Evolutionary conservation across 2,329 filamentous ascomycete species (phyloP).

Genomic region (Alternaria atra): DNA sequence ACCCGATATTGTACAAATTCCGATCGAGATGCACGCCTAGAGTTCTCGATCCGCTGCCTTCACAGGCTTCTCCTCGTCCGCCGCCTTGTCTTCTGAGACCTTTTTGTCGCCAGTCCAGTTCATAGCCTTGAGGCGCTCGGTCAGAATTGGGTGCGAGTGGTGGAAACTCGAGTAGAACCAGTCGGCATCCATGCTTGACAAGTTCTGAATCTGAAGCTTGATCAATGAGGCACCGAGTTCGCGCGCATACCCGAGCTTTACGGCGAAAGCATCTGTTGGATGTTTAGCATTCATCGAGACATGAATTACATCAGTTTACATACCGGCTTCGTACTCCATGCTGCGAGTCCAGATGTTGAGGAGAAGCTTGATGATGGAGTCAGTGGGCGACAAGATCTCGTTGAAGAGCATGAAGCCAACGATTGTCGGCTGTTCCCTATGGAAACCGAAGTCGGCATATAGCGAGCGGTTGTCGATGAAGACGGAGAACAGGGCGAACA

Average conservation of each 20-base stretch:
- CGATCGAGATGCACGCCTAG: constrained; percentile 53
- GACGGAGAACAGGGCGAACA: constrained; percentile 94
- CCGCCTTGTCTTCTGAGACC: constrained; percentile 58
- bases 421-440: constrained; percentile 84
- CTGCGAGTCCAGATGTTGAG: constrained; percentile 96
- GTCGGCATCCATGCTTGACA: constrained; percentile 98
- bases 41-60: constrained; percentile 81
- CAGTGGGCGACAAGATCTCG: constrained; percentile 92
- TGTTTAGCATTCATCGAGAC: constrained; percentile 28
- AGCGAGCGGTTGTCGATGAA: constrained; percentile 96
- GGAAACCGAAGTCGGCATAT: constrained; percentile 91
- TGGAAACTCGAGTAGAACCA: constrained; percentile 99
- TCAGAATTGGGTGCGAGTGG: constrained; percentile 95
- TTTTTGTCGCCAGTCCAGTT: constrained; percentile 79
- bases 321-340: constrained; percentile 94
- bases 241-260: constrained; percentile 80
- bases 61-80: constrained; percentile 67
- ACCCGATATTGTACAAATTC: constrained; percentile 2
- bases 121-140: constrained; percentile 89
- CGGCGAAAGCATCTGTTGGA: constrained; percentile 78
- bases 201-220: constrained; percentile 97
- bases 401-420: constrained; percentile 98
- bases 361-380: constrained; percentile 90
- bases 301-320: constrained; percentile 7
- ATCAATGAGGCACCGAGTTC: constrained; percentile 89